These are phyloP conservation scores for Psilocybe cyanescens DNA, from an alignment of 768 basidiomycete species.

Conservation along the genomic window DNA sequence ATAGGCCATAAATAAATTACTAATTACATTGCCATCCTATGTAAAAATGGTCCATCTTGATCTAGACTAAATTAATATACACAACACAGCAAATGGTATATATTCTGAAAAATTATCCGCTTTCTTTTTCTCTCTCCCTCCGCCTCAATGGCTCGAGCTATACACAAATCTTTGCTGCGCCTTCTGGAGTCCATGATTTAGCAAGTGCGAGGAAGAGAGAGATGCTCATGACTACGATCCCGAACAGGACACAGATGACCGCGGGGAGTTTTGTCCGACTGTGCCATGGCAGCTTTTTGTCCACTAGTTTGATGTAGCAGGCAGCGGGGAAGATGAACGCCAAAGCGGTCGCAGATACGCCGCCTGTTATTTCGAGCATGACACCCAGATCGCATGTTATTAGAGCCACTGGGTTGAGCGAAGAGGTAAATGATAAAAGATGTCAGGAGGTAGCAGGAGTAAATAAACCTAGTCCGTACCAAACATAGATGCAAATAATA, in stretches of 20 bases:
- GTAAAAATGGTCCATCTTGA: constrained; percentile 24
- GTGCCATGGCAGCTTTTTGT: constrained; percentile 61
- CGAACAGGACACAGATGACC: constrained; percentile 72
- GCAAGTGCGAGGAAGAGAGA: constrained; percentile 77
- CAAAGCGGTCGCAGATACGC: constrained; percentile 88
- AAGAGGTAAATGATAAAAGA: constrained; percentile 9
- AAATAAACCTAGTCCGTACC: constrained; percentile 46
- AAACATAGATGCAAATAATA: constrained; percentile 81
- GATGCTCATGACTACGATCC: constrained; percentile 73
- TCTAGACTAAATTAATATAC: constrained; percentile 22
- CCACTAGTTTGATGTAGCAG: constrained; percentile 80
- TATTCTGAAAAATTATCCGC: not conserved
- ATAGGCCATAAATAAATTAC: constrained; percentile 9
- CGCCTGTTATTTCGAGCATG: constrained; percentile 98
- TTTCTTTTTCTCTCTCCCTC: not conserved
- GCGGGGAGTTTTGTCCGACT: constrained; percentile 79
- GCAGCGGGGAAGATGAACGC: constrained; percentile 93
- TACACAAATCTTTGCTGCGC: constrained; percentile 69
- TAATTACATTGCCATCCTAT: constrained; percentile 24
- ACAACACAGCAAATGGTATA: not conserved
- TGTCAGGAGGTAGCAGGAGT: not conserved
- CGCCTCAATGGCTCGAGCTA: constrained; percentile 30
- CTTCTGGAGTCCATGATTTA: constrained; percentile 79
- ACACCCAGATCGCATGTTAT: constrained; percentile 97
- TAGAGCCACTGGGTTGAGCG: constrained; percentile 66